phyloP scores from a whole-genome alignment of 2,329 filamentous ascomycete species.

The Aspergillus sp. region DNA sequence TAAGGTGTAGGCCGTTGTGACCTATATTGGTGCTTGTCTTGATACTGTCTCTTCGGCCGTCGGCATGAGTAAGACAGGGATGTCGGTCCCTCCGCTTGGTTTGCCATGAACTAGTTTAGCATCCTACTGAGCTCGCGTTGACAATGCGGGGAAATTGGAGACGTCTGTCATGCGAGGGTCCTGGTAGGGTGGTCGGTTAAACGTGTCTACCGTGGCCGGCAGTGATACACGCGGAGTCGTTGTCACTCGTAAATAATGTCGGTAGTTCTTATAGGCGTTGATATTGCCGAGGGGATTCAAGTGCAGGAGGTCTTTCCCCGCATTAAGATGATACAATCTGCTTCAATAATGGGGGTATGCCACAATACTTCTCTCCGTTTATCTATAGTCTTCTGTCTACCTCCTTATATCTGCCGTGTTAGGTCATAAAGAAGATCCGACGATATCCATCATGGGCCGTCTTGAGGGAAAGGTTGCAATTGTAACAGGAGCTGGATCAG shows the following conservation, averaged over 20 bases:
- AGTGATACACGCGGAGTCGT: too few species aligned
- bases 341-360: too few species aligned
- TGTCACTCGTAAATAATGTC: neutral
- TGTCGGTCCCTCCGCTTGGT: too few species aligned
- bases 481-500: constrained; percentile 16
- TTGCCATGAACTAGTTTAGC: too few species aligned
- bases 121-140: too few species aligned
- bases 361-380: too few species aligned
- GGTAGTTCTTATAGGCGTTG: neutral
- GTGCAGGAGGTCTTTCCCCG: neutral
- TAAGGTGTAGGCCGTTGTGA: neutral
- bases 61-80: neutral
- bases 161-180: too few species aligned
- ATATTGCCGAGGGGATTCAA: neutral
- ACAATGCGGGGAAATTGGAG: too few species aligned
- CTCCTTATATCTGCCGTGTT: neutral
- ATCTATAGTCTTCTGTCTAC: too few species aligned
- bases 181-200: too few species aligned
- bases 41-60: neutral
- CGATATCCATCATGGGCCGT: neutral
- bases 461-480: constrained; percentile 5
- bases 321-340: neutral
- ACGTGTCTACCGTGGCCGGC: too few species aligned
- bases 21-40: neutral
- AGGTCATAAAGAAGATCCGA: neutral